Base-by-base conservation (phyloP, 768 basidiomycete species). In the Tephrocybe sp. region DNA sequence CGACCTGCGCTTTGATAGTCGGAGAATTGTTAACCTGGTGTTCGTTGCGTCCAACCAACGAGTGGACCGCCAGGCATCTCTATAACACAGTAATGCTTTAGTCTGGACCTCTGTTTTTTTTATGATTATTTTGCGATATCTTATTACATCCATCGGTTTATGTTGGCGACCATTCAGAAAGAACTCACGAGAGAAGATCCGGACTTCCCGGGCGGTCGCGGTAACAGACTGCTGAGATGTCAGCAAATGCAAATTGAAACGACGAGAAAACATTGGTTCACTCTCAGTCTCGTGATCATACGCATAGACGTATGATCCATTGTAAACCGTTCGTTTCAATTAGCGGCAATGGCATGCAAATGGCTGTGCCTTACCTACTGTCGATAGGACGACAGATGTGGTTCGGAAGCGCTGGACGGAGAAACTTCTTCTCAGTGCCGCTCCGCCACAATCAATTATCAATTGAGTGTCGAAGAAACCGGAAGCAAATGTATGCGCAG, bases 41-140 rank as follows among this genome's bases (percentile, higher is more conserved):
- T 76, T 81, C 44, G 75, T 79, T 6, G 80, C 77, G 26, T 70
- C 68, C n/a, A 78, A 82, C 54, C 59, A 67, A 35, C 63, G 63
- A 38, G 68, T 67, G 8, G 61, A 64, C 39, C 56, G 57, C 35
- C 63, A 64, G 52, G 60, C 64, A 34, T 56, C 61, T 32, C 48
- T 63, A 54, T 65, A 53, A 43, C 43, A 34, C 48, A 30, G 43
- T 35, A 20, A 45, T n/a, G 17, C 17, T 22, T 23, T 13, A 45
- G 46, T n/a, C 26, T 13, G 23, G 1, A 6, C 20, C 23, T 32
- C 35, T 16, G 19, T 32, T 34, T 43, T 23, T 36, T 35, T 20
- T 8, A 35, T 39, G 44, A 51, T 48, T 55, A 32, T 31, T 22
- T 31, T 55, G 39, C 36, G 39, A 30, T 55, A 52, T 34, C 8